Percentiles rank a stretch among this genome's conserved stretches.
These are phyloP conservation scores for Ophiostoma australiae DNA, from an alignment of 2,329 filamentous ascomycete genomes.

Conservation along the genomic window DNA sequence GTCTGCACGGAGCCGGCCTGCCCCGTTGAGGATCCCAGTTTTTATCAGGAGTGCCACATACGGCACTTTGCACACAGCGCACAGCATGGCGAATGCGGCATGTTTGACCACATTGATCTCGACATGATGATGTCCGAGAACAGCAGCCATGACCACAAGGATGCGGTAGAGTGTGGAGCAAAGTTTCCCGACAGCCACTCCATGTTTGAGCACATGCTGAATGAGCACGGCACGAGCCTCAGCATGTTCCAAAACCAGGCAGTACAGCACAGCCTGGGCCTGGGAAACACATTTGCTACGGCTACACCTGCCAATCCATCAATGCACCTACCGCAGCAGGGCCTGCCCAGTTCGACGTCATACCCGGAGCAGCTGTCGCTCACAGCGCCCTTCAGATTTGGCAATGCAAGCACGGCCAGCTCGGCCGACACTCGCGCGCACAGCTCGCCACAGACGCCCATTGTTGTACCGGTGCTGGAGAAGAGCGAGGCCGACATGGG, in stretches of 20 bases:
- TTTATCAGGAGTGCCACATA: conserved; percentile 29
- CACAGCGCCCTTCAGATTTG: background rate
- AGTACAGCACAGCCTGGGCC: conserved; percentile 5
- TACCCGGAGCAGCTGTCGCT: background rate
- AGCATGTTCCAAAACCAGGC: conserved; percentile 14
- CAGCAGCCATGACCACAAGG: conserved; percentile 6
- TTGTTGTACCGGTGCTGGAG: conserved; percentile 11
- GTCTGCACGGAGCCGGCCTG: conserved; percentile 25
- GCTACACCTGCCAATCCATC: conserved; percentile 18
- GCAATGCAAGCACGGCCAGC: background rate
- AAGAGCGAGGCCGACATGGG: background rate
- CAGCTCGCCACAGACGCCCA: background rate
- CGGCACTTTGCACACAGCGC: conserved; percentile 15
- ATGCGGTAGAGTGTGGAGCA: conserved; percentile 27
- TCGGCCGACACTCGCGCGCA: background rate
- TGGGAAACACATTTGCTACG: conserved; percentile 19
- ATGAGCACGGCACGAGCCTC: conserved; percentile 24
- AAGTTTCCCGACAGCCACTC: conserved; percentile 27
- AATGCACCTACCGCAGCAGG: background rate
- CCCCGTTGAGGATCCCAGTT: conserved; percentile 28
- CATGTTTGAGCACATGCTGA: conserved; percentile 29
- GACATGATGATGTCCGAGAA: conserved; percentile 18
- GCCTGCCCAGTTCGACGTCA: background rate
- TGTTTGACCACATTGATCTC: conserved; percentile 25
- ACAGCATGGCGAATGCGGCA: background rate